Conservation (phyloP, 83 land plant genomes). For the Thuja plicata region DNA sequence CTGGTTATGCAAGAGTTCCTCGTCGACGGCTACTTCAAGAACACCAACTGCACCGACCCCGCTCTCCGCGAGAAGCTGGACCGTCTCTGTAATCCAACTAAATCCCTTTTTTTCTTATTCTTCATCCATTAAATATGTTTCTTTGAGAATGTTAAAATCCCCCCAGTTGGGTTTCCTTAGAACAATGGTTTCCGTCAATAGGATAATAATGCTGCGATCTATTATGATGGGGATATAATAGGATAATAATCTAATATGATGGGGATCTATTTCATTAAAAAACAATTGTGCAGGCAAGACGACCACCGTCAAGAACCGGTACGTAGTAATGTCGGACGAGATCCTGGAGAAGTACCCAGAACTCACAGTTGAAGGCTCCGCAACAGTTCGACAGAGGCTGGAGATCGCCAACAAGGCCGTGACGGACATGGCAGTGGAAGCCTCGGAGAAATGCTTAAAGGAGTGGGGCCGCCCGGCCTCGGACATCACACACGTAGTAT, state of each 20-base stretch:
- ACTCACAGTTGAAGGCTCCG: constrained; percentile 74
- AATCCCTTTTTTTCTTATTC: neutral
- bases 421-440: constrained; percentile 81
- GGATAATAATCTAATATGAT: too few relatives aligned
- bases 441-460: constrained; percentile 54
- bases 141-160: too few relatives aligned
- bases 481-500: constrained; percentile 93
- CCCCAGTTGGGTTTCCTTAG: too few relatives aligned
- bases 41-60: constrained; percentile 70
- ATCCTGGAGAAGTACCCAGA: constrained; percentile 87
- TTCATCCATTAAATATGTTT: neutral
- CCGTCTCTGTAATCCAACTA: constrained; percentile 63
- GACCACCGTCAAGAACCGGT: constrained; percentile 95
- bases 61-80: constrained; percentile 71
- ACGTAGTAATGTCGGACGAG: constrained; percentile 94
- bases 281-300: constrained; percentile 68
- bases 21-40: constrained; percentile 72
- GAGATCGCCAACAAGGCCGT: constrained; percentile 87
- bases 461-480: constrained; percentile 81
- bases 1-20: constrained; percentile 65
- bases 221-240: too few relatives aligned
- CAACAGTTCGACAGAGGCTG: constrained; percentile 77
- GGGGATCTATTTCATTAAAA: too few relatives aligned
- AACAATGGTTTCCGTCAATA: too few relatives aligned
- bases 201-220: too few relatives aligned